Evolutionary conservation across 306 rosid species (phyloP).

Genomic region (Vicia faba): DNA sequence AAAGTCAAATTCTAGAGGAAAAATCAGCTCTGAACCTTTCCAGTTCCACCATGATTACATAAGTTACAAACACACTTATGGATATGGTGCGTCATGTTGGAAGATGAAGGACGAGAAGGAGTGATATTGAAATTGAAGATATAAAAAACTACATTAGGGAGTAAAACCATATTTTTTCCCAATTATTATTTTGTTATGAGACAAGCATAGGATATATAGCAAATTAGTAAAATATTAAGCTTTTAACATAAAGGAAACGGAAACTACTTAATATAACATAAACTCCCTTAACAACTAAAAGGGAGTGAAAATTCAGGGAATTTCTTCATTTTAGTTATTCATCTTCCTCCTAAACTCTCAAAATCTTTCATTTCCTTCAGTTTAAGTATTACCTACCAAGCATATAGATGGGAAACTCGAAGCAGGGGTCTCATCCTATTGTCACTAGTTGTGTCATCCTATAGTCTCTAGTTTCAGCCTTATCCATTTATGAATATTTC

Average conservation of each 20-base stretch:
- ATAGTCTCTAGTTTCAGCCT: slow-evolving; percentile 13
- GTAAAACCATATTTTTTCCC: background rate
- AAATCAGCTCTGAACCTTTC: background rate
- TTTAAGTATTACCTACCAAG: background rate
- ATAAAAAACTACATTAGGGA: too few species aligned
- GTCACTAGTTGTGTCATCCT: slow-evolving; percentile 14
- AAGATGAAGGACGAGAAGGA: background rate
- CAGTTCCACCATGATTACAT: background rate
- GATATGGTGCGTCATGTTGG: background rate
- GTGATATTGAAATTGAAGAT: too few species aligned
- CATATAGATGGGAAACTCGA: slow-evolving; percentile 14
- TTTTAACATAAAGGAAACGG: background rate
- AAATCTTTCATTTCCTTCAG: background rate
- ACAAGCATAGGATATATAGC: background rate
- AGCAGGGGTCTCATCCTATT: slow-evolving; percentile 12
- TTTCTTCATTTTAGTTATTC: too few species aligned
- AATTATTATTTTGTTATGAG: background rate
- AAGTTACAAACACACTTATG: background rate
- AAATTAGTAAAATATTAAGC: background rate
- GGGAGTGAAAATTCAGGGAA: background rate
- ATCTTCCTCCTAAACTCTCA: too few species aligned
- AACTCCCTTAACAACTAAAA: background rate
- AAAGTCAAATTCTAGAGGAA: background rate
- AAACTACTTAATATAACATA: background rate
- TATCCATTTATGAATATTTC: background rate